Evolutionary conservation across 345 rosid genomes (phyloP), one percentile per base, ranked within the genome.

Genomic region (Nasturtium officinale): DNA sequence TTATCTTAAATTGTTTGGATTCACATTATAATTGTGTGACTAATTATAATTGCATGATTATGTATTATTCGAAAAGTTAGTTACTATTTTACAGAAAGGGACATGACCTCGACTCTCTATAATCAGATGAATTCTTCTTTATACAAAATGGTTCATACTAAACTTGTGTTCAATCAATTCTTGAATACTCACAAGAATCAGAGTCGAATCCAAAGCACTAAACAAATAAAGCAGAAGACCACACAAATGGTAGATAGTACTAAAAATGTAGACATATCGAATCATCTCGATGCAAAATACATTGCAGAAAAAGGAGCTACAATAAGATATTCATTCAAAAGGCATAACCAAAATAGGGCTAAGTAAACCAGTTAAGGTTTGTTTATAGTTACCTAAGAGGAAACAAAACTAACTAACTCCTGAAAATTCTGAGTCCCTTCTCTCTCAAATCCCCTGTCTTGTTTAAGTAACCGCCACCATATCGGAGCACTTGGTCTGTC

Each of bases 401-500:
- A 71, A 37, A 30, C 20, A 33, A 54, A 53, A 18, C 58, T 6
- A 55, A 51, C 61, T 64, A 55, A 29, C 47, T 53, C 32, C 45
- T 52, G 12, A 53, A 43, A 15, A 1, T 0, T 35, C 40, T 42
- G 58, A 3, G 48, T 17, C 48, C 17, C 33, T 3, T 4, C 50
- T 25, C 46, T 38, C 33, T 28, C 20, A 30, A 59, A 29, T 37
- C 46, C 57, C 28, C 15, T 59, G n/a, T 10, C 16, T 9, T 42
- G 61, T 69, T 84, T 79, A 50, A 73, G 77, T 67, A 72, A 29
- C 74, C 53, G 13, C 74, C 72, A 23, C 78, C 82, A 43, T 23
- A 50, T 6, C 20, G 85, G 81, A 11, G 62, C 66, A 67, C 78
- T 48, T 5, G 85, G 30, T 72, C 84, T 81, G 0, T 83, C 89